Percentiles rank a stretch among this genome's conserved stretches.
These are phyloP conservation scores for Sechiopsis laciniata DNA, from an alignment of 306 rosid species.

Conservation along the genomic window DNA sequence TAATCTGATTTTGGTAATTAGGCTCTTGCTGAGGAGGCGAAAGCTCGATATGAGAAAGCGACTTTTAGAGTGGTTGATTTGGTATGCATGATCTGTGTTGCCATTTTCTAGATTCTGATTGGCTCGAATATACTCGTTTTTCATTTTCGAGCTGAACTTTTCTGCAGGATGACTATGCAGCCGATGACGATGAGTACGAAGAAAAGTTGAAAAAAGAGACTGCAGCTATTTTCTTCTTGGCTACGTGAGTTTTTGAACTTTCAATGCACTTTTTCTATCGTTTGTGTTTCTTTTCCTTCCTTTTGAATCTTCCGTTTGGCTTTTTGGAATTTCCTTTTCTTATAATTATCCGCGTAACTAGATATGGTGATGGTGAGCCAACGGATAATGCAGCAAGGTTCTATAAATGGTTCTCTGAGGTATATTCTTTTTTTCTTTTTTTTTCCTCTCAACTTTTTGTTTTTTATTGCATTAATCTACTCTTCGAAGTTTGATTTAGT, in stretches of 20 bases:
- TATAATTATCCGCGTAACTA: conserved; percentile 29
- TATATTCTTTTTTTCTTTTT: conserved; percentile 17
- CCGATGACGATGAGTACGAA: conserved; percentile 72
- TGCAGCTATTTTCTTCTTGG: conserved; percentile 66
- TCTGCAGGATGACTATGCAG: conserved; percentile 81
- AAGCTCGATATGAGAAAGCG: conserved; percentile 77
- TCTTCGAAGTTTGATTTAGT: not conserved
- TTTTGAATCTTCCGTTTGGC: not conserved
- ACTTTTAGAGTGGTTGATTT: conserved; percentile 71
- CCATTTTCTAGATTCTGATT: not conserved
- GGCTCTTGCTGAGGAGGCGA: conserved; percentile 90
- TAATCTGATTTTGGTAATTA: conserved; percentile 18
- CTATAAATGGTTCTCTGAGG: conserved; percentile 94
- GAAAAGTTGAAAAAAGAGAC: conserved; percentile 72
- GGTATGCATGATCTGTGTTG: conserved; percentile 38
- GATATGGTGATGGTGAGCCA: conserved; percentile 99
- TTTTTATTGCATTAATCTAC: conserved; percentile 1
- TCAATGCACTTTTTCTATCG: not conserved
- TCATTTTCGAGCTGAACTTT: conserved; percentile 19
- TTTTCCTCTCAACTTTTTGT: not conserved
- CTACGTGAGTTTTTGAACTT: conserved; percentile 64
- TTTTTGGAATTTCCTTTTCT: not conserved
- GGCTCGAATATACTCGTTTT: not conserved
- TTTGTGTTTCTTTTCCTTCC: conserved; percentile 5
- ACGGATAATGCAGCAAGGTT: conserved; percentile 93